Conservation (phyloP, 176 grass and related monocot species). For the Bromus sterilis region DNA sequence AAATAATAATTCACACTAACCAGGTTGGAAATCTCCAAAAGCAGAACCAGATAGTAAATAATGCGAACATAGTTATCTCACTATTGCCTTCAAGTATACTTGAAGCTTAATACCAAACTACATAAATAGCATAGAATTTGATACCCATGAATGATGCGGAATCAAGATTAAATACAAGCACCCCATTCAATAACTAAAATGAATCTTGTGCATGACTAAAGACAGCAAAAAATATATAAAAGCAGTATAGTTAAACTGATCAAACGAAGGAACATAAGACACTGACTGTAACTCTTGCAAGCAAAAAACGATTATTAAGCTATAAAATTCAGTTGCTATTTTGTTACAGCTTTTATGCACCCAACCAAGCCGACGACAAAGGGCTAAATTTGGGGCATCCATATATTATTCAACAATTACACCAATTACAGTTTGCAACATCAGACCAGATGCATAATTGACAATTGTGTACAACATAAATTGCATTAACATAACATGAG, state of each 20-base stretch:
- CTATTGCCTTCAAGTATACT: background rate
- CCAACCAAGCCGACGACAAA: background rate
- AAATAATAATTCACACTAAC: background rate
- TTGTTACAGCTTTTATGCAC: background rate
- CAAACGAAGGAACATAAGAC: background rate
- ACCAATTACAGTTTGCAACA: background rate
- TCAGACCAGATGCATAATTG: background rate
- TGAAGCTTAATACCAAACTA: background rate
- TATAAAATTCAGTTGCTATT: background rate
- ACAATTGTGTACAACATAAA: background rate
- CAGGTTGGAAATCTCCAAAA: background rate
- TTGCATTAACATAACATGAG: background rate
- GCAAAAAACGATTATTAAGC: background rate
- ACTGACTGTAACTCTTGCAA: too few relatives aligned
- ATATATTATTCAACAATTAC: background rate
- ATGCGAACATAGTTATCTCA: background rate
- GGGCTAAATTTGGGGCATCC: background rate
- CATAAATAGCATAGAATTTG: background rate
- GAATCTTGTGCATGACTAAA: background rate
- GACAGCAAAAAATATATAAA: background rate
- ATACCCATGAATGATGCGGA: background rate
- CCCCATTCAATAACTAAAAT: background rate
- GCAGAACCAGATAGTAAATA: background rate
- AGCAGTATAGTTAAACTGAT: background rate
- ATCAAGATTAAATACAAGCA: background rate